Evolutionary conservation across 78 protist genomes (phyloP).

Genomic region (Andalucia godoyi): DNA sequence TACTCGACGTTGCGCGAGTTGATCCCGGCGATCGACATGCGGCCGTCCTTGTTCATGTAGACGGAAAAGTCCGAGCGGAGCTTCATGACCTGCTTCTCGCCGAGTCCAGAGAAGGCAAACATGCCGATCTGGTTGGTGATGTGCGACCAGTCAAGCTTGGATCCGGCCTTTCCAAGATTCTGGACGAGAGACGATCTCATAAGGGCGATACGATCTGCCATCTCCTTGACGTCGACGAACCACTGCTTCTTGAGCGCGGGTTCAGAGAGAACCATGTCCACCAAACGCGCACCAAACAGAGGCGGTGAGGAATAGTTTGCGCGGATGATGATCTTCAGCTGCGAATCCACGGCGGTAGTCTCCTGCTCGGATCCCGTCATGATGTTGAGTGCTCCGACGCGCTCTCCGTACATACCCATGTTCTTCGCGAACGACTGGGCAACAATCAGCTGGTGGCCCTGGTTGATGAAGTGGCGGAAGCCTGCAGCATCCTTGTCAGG

Average conservation of each 20-base stretch:
- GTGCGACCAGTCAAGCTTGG: conserved; percentile 81
- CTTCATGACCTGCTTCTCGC: conserved; percentile 3
- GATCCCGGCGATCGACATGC: conserved; percentile 13
- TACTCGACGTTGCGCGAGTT: conserved; percentile 14
- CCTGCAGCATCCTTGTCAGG: conserved; percentile 50
- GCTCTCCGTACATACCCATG: conserved; percentile 78
- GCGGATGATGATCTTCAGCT: conserved; percentile 41
- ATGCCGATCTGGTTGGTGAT: conserved; percentile 93
- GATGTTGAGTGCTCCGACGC: conserved; percentile 52
- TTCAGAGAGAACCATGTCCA: conserved; percentile 15
- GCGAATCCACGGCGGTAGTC: conserved; percentile 29
- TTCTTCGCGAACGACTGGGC: conserved; percentile 68
- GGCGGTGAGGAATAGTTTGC: conserved; percentile 75
- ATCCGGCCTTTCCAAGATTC: conserved; percentile 40
- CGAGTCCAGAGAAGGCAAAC: conserved; percentile 92
- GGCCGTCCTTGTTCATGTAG: conserved; percentile 14
- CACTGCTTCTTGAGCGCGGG: conserved; percentile 3
- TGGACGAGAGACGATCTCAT: conserved; percentile 55
- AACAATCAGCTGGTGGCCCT: conserved; percentile 1
- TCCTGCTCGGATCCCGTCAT: conserved; percentile 17
- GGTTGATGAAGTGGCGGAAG: conserved; percentile 21
- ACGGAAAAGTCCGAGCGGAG: conserved; percentile 3
- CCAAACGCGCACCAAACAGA: conserved; percentile 61
- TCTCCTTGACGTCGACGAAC: conserved; percentile 52
- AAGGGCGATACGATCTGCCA: conserved; percentile 78